Evolutionary conservation across 495 filamentous ascomycete species (phyloP).

Genomic region (Penicillium canariense): DNA sequence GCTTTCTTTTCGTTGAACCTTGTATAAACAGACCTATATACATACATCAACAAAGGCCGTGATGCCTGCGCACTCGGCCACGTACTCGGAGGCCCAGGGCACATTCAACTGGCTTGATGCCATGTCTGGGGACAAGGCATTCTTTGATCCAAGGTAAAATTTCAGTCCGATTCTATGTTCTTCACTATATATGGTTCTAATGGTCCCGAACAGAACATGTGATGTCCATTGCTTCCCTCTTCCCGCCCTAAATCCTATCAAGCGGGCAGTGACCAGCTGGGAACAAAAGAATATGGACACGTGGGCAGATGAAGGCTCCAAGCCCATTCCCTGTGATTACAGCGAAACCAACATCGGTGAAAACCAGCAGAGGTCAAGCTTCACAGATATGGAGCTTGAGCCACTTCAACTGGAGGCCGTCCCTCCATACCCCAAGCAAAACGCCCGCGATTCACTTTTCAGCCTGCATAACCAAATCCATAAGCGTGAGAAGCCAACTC

Average conservation of each 20-base stretch:
- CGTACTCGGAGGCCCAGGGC: background rate
- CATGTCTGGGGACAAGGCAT: background rate
- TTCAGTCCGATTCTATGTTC: background rate
- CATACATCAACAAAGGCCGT: background rate
- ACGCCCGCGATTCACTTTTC: conserved; percentile 1
- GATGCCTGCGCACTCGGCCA: background rate
- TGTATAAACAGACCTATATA: background rate
- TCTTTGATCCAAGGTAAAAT: conserved; percentile 9
- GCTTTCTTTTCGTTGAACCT: too few species aligned
- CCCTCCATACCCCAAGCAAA: conserved; percentile 7
- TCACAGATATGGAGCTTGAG: background rate
- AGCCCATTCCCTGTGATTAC: background rate
- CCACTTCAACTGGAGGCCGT: conserved; percentile 5
- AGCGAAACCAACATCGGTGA: background rate
- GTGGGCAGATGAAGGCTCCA: background rate
- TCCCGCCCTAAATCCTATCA: background rate
- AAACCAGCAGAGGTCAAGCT: background rate
- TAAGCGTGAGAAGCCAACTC: background rate
- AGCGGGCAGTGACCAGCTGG: background rate
- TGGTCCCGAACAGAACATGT: conserved; percentile 2
- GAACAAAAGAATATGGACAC: background rate
- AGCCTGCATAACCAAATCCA: conserved; percentile 7
- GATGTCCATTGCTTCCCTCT: background rate
- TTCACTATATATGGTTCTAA: background rate
- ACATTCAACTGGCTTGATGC: conserved; percentile 14